phyloP scores from a whole-genome alignment of 2,329 filamentous ascomycete genomes.

The Gaeumannomyces tritici region DNA sequence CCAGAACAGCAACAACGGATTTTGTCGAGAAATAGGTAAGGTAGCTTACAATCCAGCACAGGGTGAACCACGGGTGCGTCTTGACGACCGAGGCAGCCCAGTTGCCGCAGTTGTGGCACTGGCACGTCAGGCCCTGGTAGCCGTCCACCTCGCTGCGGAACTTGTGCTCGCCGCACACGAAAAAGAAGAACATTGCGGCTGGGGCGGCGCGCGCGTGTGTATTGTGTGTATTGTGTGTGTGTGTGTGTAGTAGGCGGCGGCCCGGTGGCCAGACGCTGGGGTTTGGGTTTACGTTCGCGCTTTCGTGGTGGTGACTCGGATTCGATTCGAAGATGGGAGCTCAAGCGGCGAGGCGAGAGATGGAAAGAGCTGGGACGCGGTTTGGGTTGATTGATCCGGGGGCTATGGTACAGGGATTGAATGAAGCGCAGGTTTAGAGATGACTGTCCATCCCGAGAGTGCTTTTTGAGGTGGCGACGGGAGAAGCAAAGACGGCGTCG shows the following conservation, averaged over 20 bases:
- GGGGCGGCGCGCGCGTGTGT: too few relatives aligned
- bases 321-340: too few relatives aligned
- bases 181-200: slow-evolving; percentile 47
- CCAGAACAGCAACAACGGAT: too few relatives aligned
- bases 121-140: slow-evolving; percentile 51
- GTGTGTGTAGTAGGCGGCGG: not conserved
- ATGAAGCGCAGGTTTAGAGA: not conserved
- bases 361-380: too few relatives aligned
- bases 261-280: too few relatives aligned
- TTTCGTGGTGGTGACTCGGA: not conserved
- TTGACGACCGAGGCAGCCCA: slow-evolving; percentile 51
- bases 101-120: slow-evolving; percentile 60
- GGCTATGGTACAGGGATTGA: not conserved
- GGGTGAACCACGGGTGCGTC: slow-evolving; percentile 65
- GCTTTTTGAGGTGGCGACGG: not conserved
- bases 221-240: not conserved
- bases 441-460: not conserved
- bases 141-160: slow-evolving; percentile 50
- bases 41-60: slow-evolving; percentile 58
- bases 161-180: slow-evolving; percentile 52
- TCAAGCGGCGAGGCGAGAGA: too few relatives aligned
- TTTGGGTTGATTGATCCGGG: not conserved
- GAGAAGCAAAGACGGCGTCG: not conserved
- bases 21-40: too few relatives aligned
- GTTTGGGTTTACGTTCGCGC: not conserved